Conservation (phyloP, 495 filamentous ascomycete species). For the Pseudevernia furfuracea region DNA sequence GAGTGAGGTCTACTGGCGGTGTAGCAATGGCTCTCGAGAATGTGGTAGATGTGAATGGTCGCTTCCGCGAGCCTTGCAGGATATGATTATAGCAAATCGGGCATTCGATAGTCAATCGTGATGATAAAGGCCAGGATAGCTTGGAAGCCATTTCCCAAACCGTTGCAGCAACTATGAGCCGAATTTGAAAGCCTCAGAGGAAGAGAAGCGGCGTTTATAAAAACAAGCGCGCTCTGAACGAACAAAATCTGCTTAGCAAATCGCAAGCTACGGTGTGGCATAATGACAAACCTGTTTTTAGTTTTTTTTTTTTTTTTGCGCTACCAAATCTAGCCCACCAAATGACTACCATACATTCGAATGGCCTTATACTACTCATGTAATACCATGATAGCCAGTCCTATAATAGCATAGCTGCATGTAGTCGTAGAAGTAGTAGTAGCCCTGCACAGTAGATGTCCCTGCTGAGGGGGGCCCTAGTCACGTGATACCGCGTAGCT, state of each 20-base stretch:
- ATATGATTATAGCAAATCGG: conserved; percentile 10
- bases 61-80: conserved; percentile 8
- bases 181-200: neutral
- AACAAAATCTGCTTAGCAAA: neutral
- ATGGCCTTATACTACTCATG: too few species aligned
- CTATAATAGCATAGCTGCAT: too few species aligned
- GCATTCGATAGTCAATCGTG: conserved; percentile 3
- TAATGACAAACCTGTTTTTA: too few species aligned
- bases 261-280: too few species aligned
- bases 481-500: too few species aligned
- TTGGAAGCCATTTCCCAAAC: conserved; percentile 13
- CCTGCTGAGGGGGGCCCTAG: too few species aligned
- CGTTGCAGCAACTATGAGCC: neutral
- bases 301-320: too few species aligned
- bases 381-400: too few species aligned
- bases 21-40: conserved; percentile 31
- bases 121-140: conserved; percentile 6
- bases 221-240: neutral
- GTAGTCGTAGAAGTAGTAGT: too few species aligned
- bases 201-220: neutral
- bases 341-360: too few species aligned
- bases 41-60: conserved; percentile 24
- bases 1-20: conserved; percentile 40
- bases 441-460: too few species aligned
- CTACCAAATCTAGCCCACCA: too few species aligned